phyloP scores from a whole-genome alignment of 805 yeast species.

The Starmerella vaccinii region DNA sequence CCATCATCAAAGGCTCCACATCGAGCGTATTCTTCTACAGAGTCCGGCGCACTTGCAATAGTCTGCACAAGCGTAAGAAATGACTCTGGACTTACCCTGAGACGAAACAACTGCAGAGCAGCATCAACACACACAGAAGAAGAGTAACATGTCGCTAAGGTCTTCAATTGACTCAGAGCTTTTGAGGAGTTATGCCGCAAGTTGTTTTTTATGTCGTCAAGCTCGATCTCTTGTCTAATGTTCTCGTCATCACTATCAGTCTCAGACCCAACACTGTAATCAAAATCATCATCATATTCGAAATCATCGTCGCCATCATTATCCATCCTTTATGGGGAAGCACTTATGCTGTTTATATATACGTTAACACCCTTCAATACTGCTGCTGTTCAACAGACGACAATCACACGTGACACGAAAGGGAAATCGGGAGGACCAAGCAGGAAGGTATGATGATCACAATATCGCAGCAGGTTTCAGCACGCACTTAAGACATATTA shows the following conservation, averaged over 20 bases:
- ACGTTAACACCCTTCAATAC: neutral
- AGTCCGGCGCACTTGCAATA: neutral
- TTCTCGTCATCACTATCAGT: constrained; percentile 33
- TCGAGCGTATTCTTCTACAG: neutral
- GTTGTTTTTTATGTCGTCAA: constrained; percentile 10
- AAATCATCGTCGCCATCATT: constrained; percentile 12
- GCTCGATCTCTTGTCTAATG: constrained; percentile 10
- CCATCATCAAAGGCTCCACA: neutral
- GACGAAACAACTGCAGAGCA: constrained; percentile 6
- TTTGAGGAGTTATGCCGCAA: neutral
- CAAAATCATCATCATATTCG: constrained; percentile 17
- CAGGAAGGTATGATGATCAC: neutral
- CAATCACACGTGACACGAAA: neutral
- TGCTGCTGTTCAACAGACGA: neutral
- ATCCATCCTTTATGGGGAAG: neutral
- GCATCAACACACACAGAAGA: constrained; percentile 7
- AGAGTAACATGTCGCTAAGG: neutral
- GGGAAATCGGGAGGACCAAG: no score
- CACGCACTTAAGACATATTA: neutral
- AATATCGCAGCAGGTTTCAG: neutral
- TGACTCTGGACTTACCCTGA: neutral
- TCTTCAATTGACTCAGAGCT: constrained; percentile 2
- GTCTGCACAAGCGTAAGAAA: neutral
- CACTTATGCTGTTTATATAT: neutral
- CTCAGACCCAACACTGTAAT: constrained; percentile 23